Evolutionary conservation across 371 early-diverging fungal genomes (phyloP).

Genomic region (Haplosporangium sp.): DNA sequence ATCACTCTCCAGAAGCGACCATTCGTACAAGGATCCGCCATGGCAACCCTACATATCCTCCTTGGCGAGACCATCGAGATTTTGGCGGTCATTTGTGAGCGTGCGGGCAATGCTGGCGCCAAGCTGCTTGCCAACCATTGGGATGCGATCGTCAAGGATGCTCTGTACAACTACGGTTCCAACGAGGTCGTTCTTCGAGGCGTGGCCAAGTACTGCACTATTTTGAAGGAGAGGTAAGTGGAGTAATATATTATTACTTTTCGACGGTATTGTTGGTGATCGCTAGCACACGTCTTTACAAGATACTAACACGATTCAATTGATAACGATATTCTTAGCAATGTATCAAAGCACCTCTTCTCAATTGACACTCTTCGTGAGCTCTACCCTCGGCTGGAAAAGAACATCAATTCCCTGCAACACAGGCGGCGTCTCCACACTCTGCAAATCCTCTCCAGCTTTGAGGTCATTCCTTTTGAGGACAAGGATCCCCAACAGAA

Average conservation of each 20-base stretch:
- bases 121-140: conserved; percentile 45
- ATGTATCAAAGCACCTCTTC: conserved; percentile 53
- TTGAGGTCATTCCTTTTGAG: conserved; percentile 65
- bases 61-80: conserved; percentile 66
- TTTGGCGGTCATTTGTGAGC: conserved; percentile 58
- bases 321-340: conserved; percentile 31
- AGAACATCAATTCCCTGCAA: conserved; percentile 69
- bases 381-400: conserved; percentile 66
- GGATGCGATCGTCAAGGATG: conserved; percentile 57
- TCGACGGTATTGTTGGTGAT: not conserved
- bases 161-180: conserved; percentile 58
- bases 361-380: conserved; percentile 55
- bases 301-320: not conserved
- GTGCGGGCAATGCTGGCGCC: conserved; percentile 23
- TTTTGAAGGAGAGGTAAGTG: conserved; percentile 62
- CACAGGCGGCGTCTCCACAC: conserved; percentile 74
- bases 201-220: conserved; percentile 63
- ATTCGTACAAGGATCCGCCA: conserved; percentile 64
- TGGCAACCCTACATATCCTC: conserved; percentile 64
- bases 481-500: conserved; percentile 59
- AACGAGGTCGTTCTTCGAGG: conserved; percentile 72
- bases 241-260: not conserved
- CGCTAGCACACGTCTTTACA: no score
- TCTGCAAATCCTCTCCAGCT: conserved; percentile 75
- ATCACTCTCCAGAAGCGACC: conserved; percentile 55